Conservation (phyloP, 1,139 yeast genomes). For the Magnusiomyces tetraspermus region DNA sequence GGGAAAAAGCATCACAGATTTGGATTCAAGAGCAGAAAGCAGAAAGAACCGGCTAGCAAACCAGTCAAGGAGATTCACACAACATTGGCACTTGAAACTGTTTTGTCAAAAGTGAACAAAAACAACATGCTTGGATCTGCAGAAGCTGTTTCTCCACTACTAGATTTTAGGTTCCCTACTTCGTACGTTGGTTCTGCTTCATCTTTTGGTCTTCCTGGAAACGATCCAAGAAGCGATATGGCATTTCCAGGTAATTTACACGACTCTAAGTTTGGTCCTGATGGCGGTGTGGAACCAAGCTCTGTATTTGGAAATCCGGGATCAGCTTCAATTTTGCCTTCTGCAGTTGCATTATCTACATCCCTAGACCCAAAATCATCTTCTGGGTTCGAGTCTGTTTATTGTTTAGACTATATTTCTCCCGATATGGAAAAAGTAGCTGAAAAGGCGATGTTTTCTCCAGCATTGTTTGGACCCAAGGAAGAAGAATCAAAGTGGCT, state of each 20-base stretch:
- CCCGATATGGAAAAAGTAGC: slow-evolving; percentile 2
- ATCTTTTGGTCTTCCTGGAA: neutral
- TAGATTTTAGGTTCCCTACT: neutral
- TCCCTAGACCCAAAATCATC: neutral
- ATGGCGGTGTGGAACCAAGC: too few species aligned
- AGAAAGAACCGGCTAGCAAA: neutral
- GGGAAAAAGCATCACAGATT: neutral
- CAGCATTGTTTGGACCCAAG: neutral
- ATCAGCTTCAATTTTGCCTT: neutral
- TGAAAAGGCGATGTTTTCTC: neutral
- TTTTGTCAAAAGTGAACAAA: slow-evolving; percentile 1
- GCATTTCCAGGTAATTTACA: too few species aligned
- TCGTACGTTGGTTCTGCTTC: neutral
- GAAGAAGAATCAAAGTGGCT: neutral
- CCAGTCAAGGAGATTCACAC: neutral
- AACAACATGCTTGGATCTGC: neutral
- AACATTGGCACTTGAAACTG: slow-evolving; percentile 2
- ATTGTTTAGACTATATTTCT: neutral
- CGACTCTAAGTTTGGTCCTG: too few species aligned
- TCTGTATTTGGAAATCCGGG: neutral
- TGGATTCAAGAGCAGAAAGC: neutral
- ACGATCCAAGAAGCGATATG: too few species aligned
- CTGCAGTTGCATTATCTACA: neutral
- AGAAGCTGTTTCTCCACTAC: neutral
- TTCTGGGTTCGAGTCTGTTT: slow-evolving; percentile 1